These are phyloP conservation scores for Cryptosporidium parvum DNA, from an alignment of 169 alveolate species.

Conservation along the genomic window DNA sequence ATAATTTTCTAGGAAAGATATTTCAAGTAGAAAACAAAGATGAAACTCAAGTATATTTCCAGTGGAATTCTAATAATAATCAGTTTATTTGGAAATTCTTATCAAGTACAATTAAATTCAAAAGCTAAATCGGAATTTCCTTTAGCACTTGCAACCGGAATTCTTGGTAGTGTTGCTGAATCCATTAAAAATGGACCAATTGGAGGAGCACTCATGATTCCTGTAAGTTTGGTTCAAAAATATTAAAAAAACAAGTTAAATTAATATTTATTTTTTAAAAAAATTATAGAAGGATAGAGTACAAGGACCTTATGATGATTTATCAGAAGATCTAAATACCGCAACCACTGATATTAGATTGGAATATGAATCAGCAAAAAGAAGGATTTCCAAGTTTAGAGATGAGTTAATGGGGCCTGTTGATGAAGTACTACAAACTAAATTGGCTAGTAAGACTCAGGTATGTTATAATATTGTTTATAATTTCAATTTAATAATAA, in stretches of 20 bases:
- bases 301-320: slow-evolving; percentile 72
- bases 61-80: slow-evolving; percentile 22
- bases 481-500: neutral
- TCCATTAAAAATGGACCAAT: slow-evolving; percentile 67
- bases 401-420: slow-evolving; percentile 74
- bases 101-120: slow-evolving; percentile 39
- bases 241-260: neutral
- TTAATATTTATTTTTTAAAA: neutral
- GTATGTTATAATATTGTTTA: slow-evolving; percentile 10
- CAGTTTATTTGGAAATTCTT: slow-evolving; percentile 38
- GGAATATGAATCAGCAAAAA: slow-evolving; percentile 74
- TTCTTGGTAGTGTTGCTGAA: slow-evolving; percentile 35
- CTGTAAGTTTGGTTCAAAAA: slow-evolving; percentile 39
- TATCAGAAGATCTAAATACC: slow-evolving; percentile 55
- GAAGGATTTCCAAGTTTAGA: slow-evolving; percentile 68
- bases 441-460: slow-evolving; percentile 59
- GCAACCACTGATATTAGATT: slow-evolving; percentile 68
- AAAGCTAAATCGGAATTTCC: neutral
- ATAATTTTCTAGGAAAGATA: slow-evolving; percentile 20
- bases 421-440: slow-evolving; percentile 36
- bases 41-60: slow-evolving; percentile 18
- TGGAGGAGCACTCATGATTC: slow-evolving; percentile 55
- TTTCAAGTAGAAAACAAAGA: neutral
- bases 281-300: slow-evolving; percentile 58
- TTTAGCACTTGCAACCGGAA: neutral